Percentiles rank a stretch among this genome's conserved stretches.
phyloP scores from a whole-genome alignment of 2,329 filamentous ascomycete genomes.

The Fusarium sp. region DNA sequence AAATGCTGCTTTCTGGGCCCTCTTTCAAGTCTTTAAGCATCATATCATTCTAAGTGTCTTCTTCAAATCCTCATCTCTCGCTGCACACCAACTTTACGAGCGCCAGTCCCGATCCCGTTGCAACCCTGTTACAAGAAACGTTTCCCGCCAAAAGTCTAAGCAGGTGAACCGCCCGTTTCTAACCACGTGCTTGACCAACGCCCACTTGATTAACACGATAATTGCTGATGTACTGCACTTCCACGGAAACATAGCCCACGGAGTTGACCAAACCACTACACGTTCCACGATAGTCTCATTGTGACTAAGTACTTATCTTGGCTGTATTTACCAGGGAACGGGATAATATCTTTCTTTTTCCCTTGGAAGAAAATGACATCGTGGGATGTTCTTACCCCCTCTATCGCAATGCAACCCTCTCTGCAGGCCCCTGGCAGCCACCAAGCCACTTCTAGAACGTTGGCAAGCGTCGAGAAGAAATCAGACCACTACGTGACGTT shows the following conservation, averaged over 20 bases:
- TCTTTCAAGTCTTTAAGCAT: no score
- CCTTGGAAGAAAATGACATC: no score
- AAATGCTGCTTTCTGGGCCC: no score
- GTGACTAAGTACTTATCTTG: neutral
- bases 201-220: neutral
- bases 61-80: neutral
- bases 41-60: neutral
- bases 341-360: constrained; percentile 6
- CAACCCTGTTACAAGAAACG: neutral
- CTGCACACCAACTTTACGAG: neutral
- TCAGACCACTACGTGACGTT: constrained; percentile 22
- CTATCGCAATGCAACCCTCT: constrained; percentile 24
- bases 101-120: constrained; percentile 3
- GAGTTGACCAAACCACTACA: neutral
- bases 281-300: neutral
- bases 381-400: constrained; percentile 11
- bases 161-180: constrained; percentile 1
- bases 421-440: constrained; percentile 24
- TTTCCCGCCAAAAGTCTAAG: constrained; percentile 2
- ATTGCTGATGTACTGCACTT: neutral
- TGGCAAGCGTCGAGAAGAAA: constrained; percentile 12
- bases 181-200: neutral
- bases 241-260: neutral
- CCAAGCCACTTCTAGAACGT: constrained; percentile 40
- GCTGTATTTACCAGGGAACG: neutral